phyloP scores from a whole-genome alignment of 257 asterid genomes.

The Rhazya stricta region DNA sequence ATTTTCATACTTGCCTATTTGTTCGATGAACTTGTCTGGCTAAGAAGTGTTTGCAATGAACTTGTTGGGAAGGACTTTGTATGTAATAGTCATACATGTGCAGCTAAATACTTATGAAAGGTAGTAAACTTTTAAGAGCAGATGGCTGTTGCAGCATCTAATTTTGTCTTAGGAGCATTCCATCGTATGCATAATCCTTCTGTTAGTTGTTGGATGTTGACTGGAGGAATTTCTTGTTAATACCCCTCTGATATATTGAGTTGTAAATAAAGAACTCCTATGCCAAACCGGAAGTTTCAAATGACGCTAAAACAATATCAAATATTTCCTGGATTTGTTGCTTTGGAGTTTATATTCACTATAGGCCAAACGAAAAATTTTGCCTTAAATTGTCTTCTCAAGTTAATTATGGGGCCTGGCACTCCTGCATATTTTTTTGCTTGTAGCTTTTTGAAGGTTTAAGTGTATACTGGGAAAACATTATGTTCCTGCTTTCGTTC shows the following conservation, averaged over 20 bases:
- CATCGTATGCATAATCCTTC: neutral
- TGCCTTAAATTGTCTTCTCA: neutral
- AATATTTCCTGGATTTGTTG: neutral
- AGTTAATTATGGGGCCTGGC: neutral
- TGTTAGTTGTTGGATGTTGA: neutral
- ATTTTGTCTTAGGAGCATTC: constrained; percentile 3
- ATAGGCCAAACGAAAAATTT: neutral
- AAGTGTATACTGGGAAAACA: neutral
- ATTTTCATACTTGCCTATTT: neutral
- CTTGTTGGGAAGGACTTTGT: neutral
- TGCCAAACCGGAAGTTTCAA: neutral
- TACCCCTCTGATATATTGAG: neutral
- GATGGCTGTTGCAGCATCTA: neutral
- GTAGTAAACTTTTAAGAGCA: constrained; percentile 3
- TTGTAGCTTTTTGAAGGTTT: neutral
- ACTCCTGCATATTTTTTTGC: neutral
- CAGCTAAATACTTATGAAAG: neutral
- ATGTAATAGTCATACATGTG: neutral
- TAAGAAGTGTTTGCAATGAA: neutral
- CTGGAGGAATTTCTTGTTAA: neutral
- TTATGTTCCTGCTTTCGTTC: neutral
- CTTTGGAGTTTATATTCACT: neutral
- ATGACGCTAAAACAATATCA: neutral
- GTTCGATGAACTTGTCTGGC: neutral
- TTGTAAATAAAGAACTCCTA: neutral